Evolutionary conservation across 345 rosid species (phyloP).

Genomic region (Raphanus raphanistrum): DNA sequence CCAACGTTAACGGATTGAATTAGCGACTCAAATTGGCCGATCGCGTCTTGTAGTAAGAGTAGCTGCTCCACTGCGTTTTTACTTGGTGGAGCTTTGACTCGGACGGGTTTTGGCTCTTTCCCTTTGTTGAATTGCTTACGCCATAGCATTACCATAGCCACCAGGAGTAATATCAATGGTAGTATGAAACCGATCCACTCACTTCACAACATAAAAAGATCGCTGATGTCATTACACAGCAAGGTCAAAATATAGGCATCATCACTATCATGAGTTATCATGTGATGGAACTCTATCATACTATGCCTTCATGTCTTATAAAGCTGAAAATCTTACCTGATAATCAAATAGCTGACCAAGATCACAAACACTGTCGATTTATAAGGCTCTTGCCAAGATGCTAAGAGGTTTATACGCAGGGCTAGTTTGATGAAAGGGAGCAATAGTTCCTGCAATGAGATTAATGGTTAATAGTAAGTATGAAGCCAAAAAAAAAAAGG

Average conservation of each 20-base stretch:
- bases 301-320: not conserved
- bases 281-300: not conserved
- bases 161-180: slow-evolving; percentile 49
- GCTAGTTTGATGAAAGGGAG: slow-evolving; percentile 60
- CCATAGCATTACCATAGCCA: slow-evolving; percentile 69
- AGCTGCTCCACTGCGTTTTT: slow-evolving; percentile 93
- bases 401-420: slow-evolving; percentile 48
- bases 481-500: not conserved
- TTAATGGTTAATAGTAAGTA: slow-evolving; percentile 7
- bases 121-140: slow-evolving; percentile 54
- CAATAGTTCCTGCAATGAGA: slow-evolving; percentile 64
- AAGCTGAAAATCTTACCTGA: slow-evolving; percentile 27
- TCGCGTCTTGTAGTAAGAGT: slow-evolving; percentile 70
- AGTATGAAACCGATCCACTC: slow-evolving; percentile 68
- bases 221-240: slow-evolving; percentile 2
- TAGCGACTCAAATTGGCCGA: slow-evolving; percentile 65
- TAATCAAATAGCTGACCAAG: slow-evolving; percentile 43
- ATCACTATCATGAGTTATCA: slow-evolving; percentile 5
- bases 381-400: slow-evolving; percentile 73
- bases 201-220: slow-evolving; percentile 43
- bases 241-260: not conserved
- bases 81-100: slow-evolving; percentile 65
- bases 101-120: slow-evolving; percentile 57
- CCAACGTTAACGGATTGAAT: slow-evolving; percentile 72
- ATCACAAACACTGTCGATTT: slow-evolving; percentile 62